Conservation (phyloP, 169 alveolate genomes). For the Besnoitia besnoiti region DNA sequence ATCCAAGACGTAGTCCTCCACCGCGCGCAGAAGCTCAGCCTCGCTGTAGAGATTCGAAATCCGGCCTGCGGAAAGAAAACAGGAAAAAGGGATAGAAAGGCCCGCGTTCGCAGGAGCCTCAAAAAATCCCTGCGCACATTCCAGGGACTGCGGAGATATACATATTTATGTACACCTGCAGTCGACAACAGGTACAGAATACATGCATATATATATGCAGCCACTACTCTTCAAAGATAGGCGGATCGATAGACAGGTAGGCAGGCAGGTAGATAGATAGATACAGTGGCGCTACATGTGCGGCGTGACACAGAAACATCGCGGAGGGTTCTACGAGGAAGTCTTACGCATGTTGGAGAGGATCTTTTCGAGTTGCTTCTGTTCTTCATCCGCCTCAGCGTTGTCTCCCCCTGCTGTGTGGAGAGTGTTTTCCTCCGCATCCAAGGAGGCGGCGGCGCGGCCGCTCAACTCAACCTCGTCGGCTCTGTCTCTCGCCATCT, state of each 20-base stretch:
- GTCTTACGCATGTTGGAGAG: slow-evolving; percentile 1
- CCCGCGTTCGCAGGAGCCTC: too few species aligned
- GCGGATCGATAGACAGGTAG: neutral
- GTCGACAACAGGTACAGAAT: too few species aligned
- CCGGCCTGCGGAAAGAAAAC: neutral
- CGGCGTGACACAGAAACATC: neutral
- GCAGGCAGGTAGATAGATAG: neutral
- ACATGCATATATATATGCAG: neutral
- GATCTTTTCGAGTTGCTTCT: neutral
- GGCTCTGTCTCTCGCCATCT: neutral
- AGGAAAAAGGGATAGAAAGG: too few species aligned
- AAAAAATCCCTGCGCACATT: neutral
- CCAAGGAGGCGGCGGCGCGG: neutral
- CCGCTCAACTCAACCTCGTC: neutral
- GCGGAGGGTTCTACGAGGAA: neutral
- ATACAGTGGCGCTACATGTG: neutral
- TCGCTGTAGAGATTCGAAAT: slow-evolving; percentile 13
- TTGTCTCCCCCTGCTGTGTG: neutral
- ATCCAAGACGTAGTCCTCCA: neutral
- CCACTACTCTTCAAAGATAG: neutral
- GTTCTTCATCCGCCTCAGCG: neutral
- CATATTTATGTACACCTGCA: too few species aligned
- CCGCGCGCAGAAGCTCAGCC: slow-evolving; percentile 4
- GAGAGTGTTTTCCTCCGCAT: neutral
- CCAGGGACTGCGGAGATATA: neutral